These are phyloP conservation scores for Sphaerulina populicola DNA, from an alignment of 2,329 filamentous ascomycete genomes.

Conservation along the genomic window DNA sequence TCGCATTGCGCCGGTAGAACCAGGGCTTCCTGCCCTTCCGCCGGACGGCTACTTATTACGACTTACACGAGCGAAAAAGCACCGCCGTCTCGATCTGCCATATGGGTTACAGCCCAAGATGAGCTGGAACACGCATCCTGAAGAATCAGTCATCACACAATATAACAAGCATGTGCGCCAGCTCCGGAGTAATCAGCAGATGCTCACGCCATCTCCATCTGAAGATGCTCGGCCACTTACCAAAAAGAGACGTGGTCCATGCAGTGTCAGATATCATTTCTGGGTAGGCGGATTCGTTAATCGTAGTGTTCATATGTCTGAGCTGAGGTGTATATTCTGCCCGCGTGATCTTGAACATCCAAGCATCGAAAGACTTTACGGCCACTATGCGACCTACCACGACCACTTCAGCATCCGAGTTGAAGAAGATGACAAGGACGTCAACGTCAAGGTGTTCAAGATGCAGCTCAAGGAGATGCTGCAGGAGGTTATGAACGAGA, in stretches of 20 bases:
- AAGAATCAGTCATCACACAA: slow-evolving; percentile 19
- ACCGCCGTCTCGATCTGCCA: slow-evolving; percentile 13
- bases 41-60: slow-evolving; percentile 14
- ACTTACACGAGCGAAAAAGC: slow-evolving; percentile 20
- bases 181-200: slow-evolving; percentile 15
- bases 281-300: slow-evolving; percentile 9
- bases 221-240: slow-evolving; percentile 12
- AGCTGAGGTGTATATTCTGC: slow-evolving; percentile 26
- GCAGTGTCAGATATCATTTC: slow-evolving; percentile 24
- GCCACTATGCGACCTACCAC: slow-evolving; percentile 33
- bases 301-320: slow-evolving; percentile 6
- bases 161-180: slow-evolving; percentile 17
- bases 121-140: slow-evolving; percentile 19
- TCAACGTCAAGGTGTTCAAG: slow-evolving; percentile 9
- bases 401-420: slow-evolving; percentile 31
- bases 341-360: slow-evolving; percentile 16
- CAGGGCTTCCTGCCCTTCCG: slow-evolving; percentile 26
- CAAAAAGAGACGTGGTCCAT: slow-evolving; percentile 5
- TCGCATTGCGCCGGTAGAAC: background rate
- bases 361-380: slow-evolving; percentile 27
- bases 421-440: slow-evolving; percentile 15
- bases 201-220: slow-evolving; percentile 25
- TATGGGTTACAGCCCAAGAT: slow-evolving; percentile 25
- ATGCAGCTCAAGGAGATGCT: slow-evolving; percentile 14
- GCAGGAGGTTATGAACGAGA: slow-evolving; percentile 4